phyloP scores from a whole-genome alignment of 352 stramenopile genomes.

The Plasmopara viticola region DNA sequence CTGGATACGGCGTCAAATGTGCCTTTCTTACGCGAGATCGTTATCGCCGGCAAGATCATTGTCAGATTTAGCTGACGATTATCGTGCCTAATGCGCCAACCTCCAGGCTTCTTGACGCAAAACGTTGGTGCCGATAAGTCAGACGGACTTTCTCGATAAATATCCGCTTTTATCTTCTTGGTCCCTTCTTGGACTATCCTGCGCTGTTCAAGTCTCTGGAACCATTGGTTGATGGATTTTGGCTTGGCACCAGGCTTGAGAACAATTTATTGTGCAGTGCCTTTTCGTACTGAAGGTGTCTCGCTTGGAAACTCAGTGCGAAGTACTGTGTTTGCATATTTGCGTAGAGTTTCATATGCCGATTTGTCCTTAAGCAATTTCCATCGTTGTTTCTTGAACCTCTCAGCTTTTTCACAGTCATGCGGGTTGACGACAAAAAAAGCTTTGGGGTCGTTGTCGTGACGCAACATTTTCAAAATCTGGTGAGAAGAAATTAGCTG shows the following conservation, averaged over 20 bases:
- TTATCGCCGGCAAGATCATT: not conserved
- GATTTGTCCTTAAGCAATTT: not conserved
- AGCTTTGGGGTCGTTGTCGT: too few relatives aligned
- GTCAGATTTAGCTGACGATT: not conserved
- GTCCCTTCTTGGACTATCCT: too few relatives aligned
- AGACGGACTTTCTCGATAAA: not conserved
- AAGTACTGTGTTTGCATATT: too few relatives aligned
- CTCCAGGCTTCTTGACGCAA: not conserved
- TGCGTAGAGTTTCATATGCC: too few relatives aligned
- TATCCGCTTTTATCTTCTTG: not conserved
- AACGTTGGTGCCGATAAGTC: not conserved
- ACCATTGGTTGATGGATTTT: too few relatives aligned
- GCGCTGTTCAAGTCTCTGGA: too few relatives aligned
- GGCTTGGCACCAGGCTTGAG: not conserved
- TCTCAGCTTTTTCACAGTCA: too few relatives aligned
- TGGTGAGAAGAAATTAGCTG: not conserved
- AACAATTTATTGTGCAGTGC: not conserved
- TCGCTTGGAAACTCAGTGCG: too few relatives aligned
- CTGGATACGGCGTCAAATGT: too few relatives aligned
- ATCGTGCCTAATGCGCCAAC: not conserved
- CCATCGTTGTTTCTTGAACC: too few relatives aligned
- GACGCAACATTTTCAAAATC: too few relatives aligned
- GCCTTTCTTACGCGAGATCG: not conserved
- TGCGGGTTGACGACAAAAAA: too few relatives aligned
- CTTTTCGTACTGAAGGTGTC: not conserved